phyloP scores from a whole-genome alignment of 73 alveolate species.

The Paramecium octaurelia region DNA sequence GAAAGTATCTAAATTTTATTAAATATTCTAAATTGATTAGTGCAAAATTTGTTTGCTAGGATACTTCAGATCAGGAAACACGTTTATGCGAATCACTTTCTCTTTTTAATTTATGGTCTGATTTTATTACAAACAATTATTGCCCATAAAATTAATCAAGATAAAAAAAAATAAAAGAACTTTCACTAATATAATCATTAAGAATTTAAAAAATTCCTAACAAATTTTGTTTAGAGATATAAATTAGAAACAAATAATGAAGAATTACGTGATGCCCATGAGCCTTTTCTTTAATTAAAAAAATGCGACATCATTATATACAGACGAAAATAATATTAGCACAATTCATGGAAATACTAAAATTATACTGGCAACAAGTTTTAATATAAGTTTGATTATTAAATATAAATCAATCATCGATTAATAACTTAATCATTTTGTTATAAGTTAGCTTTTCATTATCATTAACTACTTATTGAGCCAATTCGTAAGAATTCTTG shows the following conservation, averaged over 20 bases:
- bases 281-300: too few species aligned
- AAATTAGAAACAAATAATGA: neutral
- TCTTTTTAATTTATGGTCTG: neutral
- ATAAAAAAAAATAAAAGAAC: neutral
- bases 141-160: neutral
- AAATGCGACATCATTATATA: too few species aligned
- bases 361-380: too few species aligned
- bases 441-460: neutral
- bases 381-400: neutral
- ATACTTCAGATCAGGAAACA: neutral
- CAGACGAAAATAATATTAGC: too few species aligned
- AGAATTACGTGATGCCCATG: neutral
- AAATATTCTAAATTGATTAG: neutral
- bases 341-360: neutral
- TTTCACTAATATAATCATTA: too few species aligned
- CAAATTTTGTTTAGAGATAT: too few species aligned
- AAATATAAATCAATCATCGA: neutral
- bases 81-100: neutral
- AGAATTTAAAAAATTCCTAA: neutral
- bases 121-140: neutral
- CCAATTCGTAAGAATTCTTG: neutral
- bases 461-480: neutral
- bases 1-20: neutral
- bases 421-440: neutral
- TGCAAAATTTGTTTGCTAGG: neutral